Evolutionary conservation across 1,139 yeast species (phyloP).

Genomic region (Sugiyamaella castrensis): DNA sequence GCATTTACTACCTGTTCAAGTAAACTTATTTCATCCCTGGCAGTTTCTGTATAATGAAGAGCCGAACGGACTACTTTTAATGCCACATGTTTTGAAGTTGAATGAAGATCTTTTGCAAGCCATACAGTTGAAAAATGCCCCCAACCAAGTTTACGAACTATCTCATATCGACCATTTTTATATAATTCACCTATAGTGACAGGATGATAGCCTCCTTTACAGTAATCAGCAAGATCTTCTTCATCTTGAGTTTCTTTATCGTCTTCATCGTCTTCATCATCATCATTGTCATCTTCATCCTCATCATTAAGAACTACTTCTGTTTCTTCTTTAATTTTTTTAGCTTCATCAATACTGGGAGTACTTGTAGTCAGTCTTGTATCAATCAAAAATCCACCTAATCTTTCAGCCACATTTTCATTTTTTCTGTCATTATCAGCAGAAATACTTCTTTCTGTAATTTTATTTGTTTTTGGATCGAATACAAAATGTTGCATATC

Average conservation of each 20-base stretch:
- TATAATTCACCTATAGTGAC: conserved; percentile 68
- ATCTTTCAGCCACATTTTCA: not conserved
- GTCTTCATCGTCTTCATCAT: conserved; percentile 20
- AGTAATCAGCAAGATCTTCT: conserved; percentile 70
- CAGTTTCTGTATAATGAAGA: conserved; percentile 73
- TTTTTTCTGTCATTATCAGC: not conserved
- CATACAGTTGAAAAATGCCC: conserved; percentile 91
- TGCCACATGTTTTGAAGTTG: conserved; percentile 61
- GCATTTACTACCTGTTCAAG: conserved; percentile 48
- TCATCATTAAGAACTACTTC: conserved; percentile 49
- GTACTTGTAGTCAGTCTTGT: not conserved
- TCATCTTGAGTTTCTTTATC: conserved; percentile 42
- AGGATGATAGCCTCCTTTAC: conserved; percentile 85
- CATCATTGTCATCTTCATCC: conserved; percentile 68
- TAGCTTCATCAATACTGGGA: not conserved
- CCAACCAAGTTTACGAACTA: conserved; percentile 84
- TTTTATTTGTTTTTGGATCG: too few relatives aligned
- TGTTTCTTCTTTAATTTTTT: conserved; percentile 10
- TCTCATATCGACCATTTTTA: conserved; percentile 57
- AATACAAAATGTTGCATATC: too few relatives aligned
- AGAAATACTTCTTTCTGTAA: too few relatives aligned
- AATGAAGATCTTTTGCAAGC: conserved; percentile 61
- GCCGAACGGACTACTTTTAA: conserved; percentile 77
- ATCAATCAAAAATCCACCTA: not conserved
- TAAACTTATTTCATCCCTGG: conserved; percentile 75